Evolutionary conservation across 768 basidiomycete species (phyloP), one percentile per base, ranked within the genome.

Genomic region (Leccinum ochraceum): DNA sequence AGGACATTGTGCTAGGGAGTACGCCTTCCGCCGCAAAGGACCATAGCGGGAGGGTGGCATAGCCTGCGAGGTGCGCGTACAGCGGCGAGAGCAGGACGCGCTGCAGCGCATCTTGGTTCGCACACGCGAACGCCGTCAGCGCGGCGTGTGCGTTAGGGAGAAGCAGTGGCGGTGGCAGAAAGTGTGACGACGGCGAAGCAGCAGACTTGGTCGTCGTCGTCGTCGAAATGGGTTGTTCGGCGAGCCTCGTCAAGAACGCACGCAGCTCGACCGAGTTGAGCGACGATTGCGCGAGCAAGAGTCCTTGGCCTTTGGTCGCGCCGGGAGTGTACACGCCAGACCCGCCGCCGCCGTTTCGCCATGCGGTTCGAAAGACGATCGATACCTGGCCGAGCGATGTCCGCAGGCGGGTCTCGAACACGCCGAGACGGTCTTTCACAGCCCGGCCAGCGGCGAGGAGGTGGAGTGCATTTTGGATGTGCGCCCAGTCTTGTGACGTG

Each of bases 51-150:
- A 86, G 80, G 1, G 83, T 77, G 0, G 92, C 78, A 71, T 99
- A 99, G 0, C 79, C 73, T 11, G 80, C 75, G 46, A 99, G 84
- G 64, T 91, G 87, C 34, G 83, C 80, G 44, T 86, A 80, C 16
- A 98, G 79, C 2, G 96, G 97, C 0, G 89, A 86, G 49, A 98
- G 79, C 66, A 98, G 92, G 9, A 89, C 92, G 54, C 81, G 80
- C 68, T 95, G 94, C 22, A 97, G 80, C 55, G 89, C 84, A 6
- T 78, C 73, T 69, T 99, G 96, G 54, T 90, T 88, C 2, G 87
- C 78, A 53, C 81, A 81, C 0, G 93, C 89, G 66, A 95, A 89
- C 1, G 76, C 68, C 3, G 80, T 82, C 6, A 93, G 75, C 1
- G 88, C 81, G 20, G 77, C 75, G 32, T 83, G 83, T 1, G 87